Evolutionary conservation across 768 basidiomycete genomes (phyloP).

Genomic region (Mycena galopus): DNA sequence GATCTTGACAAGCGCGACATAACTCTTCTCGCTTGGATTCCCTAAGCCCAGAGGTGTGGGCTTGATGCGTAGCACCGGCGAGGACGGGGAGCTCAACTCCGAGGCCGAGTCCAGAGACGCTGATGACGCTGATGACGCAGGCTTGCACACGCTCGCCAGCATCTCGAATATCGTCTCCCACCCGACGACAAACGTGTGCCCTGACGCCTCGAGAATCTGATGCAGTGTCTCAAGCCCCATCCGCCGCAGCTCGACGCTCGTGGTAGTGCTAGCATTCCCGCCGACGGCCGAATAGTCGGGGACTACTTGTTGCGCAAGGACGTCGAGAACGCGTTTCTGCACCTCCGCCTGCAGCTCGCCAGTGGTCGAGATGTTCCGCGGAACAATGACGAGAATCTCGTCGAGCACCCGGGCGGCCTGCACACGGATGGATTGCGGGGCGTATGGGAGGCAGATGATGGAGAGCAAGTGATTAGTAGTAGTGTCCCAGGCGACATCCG

Average conservation of each 20-base stretch:
- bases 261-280: constrained; percentile 50
- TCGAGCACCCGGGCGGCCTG: constrained; percentile 92
- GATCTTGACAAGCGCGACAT: constrained; percentile 85
- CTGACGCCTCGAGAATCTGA: constrained; percentile 90
- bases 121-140: no score
- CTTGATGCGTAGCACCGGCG: constrained; percentile 52
- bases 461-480: constrained; percentile 85
- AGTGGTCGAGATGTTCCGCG: constrained; percentile 72
- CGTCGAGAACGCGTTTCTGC: constrained; percentile 88
- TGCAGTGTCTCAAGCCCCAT: constrained; percentile 93
- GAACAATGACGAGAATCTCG: constrained; percentile 84
- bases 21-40: constrained; percentile 75
- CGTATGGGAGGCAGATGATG: constrained; percentile 76
- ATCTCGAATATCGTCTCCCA: constrained; percentile 96
- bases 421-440: constrained; percentile 83
- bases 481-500: constrained; percentile 87
- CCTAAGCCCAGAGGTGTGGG: constrained; percentile 66
- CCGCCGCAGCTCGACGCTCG: constrained; percentile 81
- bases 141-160: constrained; percentile 88
- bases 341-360: constrained; percentile 76
- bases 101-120: constrained; percentile 57
- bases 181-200: constrained; percentile 91
- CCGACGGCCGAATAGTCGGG: constrained; percentile 52
- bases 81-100: constrained; percentile 53
- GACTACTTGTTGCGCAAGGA: constrained; percentile 85